Percentiles rank a stretch among this genome's conserved stretches.
Evolutionary conservation across 2,329 filamentous ascomycete genomes (phyloP).

Genomic region (Fusarium sarcochroum): DNA sequence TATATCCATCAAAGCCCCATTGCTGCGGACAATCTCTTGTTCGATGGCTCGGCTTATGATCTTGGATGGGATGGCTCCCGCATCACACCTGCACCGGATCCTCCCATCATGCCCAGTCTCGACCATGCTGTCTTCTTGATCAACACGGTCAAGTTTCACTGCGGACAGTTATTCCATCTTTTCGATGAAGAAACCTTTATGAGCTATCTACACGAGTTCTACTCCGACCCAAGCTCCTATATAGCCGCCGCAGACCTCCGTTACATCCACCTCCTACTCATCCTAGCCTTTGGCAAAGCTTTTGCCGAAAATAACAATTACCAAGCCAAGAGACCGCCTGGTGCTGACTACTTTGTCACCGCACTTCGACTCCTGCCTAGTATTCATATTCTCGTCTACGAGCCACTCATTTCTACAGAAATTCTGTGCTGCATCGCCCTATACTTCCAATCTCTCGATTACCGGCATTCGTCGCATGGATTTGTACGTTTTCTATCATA

Average conservation of each 20-base stretch:
- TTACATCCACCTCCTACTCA: constrained; percentile 67
- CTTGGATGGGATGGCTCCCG: constrained; percentile 63
- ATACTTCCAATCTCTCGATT: constrained; percentile 66
- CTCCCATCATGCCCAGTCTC: constrained; percentile 58
- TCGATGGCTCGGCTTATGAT: constrained; percentile 66
- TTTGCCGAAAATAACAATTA: constrained; percentile 59
- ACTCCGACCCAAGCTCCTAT: constrained; percentile 39
- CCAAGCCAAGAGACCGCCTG: constrained; percentile 58
- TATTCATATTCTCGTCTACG: constrained; percentile 55
- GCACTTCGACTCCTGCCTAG: constrained; percentile 61
- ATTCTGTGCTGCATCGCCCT: constrained; percentile 66
- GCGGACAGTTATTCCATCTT: constrained; percentile 66
- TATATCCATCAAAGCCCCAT: constrained; percentile 59
- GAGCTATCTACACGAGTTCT: constrained; percentile 50
- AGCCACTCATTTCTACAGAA: constrained; percentile 63
- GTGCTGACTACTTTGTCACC: constrained; percentile 61
- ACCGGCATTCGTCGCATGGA: constrained; percentile 61
- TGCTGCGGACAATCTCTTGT: constrained; percentile 61
- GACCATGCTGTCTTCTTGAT: constrained; percentile 68
- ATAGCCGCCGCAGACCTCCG: constrained; percentile 54
- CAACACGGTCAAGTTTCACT: constrained; percentile 70
- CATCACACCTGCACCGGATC: constrained; percentile 46
- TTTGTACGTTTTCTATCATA: constrained; percentile 52
- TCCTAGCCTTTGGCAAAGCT: constrained; percentile 69
- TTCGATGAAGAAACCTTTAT: constrained; percentile 68